phyloP scores from a whole-genome alignment of 805 yeast species.

The Wilhelminamyces savonicus region DNA sequence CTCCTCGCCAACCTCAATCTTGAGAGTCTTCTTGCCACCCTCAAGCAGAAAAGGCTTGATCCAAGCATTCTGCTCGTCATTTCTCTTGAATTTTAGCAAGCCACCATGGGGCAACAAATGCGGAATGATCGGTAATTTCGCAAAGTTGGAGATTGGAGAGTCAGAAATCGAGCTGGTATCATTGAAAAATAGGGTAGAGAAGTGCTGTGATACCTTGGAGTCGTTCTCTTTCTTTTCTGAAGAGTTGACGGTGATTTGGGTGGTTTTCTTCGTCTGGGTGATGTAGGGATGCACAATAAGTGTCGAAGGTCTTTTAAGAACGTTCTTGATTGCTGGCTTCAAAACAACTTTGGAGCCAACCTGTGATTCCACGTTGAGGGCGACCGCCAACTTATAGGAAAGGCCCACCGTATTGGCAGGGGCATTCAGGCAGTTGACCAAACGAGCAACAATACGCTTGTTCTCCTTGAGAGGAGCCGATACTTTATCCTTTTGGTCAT shows the following conservation, averaged over 20 bases:
- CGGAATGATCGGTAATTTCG: constrained; percentile 47
- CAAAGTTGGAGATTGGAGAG: constrained; percentile 43
- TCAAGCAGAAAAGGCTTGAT: constrained; percentile 24
- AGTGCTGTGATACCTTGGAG: constrained; percentile 10
- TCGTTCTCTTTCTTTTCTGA: constrained; percentile 22
- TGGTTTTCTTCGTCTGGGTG: constrained; percentile 32
- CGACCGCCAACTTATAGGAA: constrained; percentile 46
- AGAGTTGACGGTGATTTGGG: constrained; percentile 21
- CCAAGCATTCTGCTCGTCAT: constrained; percentile 41
- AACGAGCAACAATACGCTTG: constrained; percentile 43
- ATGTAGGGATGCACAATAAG: constrained; percentile 51
- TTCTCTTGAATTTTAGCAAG: constrained; percentile 41
- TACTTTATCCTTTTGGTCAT: constrained; percentile 3
- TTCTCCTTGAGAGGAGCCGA: constrained; percentile 22
- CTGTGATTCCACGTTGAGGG: constrained; percentile 44
- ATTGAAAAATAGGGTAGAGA: constrained; percentile 13
- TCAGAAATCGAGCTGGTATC: constrained; percentile 11
- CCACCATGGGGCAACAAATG: constrained; percentile 55
- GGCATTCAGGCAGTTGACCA: constrained; percentile 32
- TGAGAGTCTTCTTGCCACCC: constrained; percentile 17
- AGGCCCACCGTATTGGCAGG: constrained; percentile 42
- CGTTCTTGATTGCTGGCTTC: constrained; percentile 36
- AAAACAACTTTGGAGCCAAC: constrained; percentile 52
- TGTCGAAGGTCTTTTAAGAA: constrained; percentile 31
- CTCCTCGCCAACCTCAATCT: constrained; percentile 48